Evolutionary conservation across 495 filamentous ascomycete genomes (phyloP).

Genomic region (Podospora anserina): DNA sequence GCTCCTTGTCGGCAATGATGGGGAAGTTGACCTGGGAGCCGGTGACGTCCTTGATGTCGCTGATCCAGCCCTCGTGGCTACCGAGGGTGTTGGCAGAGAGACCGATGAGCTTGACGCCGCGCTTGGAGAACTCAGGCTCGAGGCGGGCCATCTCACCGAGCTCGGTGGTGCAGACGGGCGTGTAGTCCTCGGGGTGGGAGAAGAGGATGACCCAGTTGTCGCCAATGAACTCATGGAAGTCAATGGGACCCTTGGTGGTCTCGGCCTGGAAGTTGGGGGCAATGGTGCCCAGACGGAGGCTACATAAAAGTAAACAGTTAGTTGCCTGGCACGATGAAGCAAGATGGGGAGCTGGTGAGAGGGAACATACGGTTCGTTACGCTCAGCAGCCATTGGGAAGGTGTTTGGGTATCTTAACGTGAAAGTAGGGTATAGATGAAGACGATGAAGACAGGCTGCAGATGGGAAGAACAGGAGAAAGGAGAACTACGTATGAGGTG

Average conservation of each 20-base stretch:
- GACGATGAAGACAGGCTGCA: slow-evolving; percentile 8
- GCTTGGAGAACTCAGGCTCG: slow-evolving; percentile 92
- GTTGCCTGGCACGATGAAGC: neutral
- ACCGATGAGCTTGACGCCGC: slow-evolving; percentile 93
- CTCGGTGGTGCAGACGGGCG: slow-evolving; percentile 97
- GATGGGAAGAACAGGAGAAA: slow-evolving; percentile 10
- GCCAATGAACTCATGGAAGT: slow-evolving; percentile 97
- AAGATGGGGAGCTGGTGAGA: neutral
- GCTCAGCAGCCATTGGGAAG: slow-evolving; percentile 52
- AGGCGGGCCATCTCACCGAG: slow-evolving; percentile 95
- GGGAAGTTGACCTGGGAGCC: slow-evolving; percentile 82
- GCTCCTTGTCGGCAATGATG: slow-evolving; percentile 95
- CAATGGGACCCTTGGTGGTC: slow-evolving; percentile 85
- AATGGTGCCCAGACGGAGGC: slow-evolving; percentile 82
- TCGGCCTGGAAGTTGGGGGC: slow-evolving; percentile 94
- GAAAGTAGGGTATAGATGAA: neutral
- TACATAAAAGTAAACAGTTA: slow-evolving; percentile 24
- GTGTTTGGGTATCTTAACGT: slow-evolving; percentile 16
- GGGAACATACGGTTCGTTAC: slow-evolving; percentile 49
- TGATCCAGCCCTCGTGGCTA: slow-evolving; percentile 74
- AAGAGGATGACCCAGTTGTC: slow-evolving; percentile 94
- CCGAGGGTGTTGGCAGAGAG: slow-evolving; percentile 78
- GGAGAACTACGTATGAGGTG: slow-evolving; percentile 4
- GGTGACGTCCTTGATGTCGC: slow-evolving; percentile 92
- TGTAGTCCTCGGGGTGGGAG: slow-evolving; percentile 94